Evolutionary conservation across 495 filamentous ascomycete genomes (phyloP), one percentile per base, ranked within the genome.

Genomic region (Trichoderma reesei): DNA sequence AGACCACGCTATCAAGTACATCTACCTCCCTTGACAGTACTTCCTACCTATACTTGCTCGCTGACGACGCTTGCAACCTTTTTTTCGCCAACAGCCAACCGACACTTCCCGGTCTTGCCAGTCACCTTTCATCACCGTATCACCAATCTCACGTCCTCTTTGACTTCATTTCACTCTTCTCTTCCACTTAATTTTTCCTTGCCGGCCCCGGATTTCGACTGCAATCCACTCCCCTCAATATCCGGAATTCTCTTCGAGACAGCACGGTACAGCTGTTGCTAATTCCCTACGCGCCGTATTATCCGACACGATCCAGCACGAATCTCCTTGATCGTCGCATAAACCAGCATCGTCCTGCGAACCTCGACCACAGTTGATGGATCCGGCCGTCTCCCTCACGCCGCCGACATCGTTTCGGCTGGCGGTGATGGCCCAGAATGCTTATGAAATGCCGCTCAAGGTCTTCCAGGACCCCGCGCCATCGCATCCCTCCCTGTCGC

Each of bases 381-480:
- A 74, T 63, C 72, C 74, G 65, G 72, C 69, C 42, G 65, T 65
- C 16, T 41, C 39, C 18, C 51, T 88, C 71, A 83, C 82, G 33
- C 74, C 80, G 44, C 89, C 89, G 65, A 85, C 82, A 7, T 88
- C 88, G 51, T 85, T 89, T 67, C 86, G 87, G 59, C 77, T 78
- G 64, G 60, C 70, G 31, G 73, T 74, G 44, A 76, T 80, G 77
- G 72, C 72, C 60, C 44, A 41, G 18, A 33, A 60, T 20, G 62
- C 65, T 5, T 38, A 51, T 42, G 62, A 67, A 1, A 5, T 39
- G 33, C 72, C 73, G 18, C 73, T 75, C 41, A 37, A 65, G 18
- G 61, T 72, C 11, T 72, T 76, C 65, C 68, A 66, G 10, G 61
- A 63, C 34, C 68, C 74, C 38, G 77, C 80, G 65, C 75, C 80